Evolutionary conservation across 2,329 filamentous ascomycete genomes (phyloP).

Genomic region (Gaeumannomyces tritici): DNA sequence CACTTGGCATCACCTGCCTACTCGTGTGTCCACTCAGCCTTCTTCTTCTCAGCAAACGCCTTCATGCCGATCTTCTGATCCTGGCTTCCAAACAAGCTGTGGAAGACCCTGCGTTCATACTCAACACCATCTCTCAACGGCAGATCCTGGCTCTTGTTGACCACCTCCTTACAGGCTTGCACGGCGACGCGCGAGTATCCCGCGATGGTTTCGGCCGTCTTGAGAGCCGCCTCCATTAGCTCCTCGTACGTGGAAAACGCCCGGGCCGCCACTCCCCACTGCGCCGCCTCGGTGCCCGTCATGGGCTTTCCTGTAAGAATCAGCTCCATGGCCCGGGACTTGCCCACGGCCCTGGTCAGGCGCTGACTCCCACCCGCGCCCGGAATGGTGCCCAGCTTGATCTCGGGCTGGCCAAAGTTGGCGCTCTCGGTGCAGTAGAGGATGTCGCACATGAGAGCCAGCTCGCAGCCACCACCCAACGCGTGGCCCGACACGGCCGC

Average conservation of each 20-base stretch:
- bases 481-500: constrained; percentile 92
- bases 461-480: constrained; percentile 88
- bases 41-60: constrained; percentile 91
- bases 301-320: constrained; percentile 82
- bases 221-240: constrained; percentile 69
- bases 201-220: constrained; percentile 84
- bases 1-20: constrained; percentile 26
- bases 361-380: constrained; percentile 88
- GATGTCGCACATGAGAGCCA: constrained; percentile 96
- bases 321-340: constrained; percentile 83
- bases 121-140: constrained; percentile 83
- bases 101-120: constrained; percentile 89
- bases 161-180: constrained; percentile 90
- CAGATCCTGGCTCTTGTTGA: constrained; percentile 96
- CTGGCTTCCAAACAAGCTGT: constrained; percentile 82
- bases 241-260: constrained; percentile 73
- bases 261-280: constrained; percentile 83
- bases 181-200: constrained; percentile 79
- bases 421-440: constrained; percentile 80
- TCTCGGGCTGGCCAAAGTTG: constrained; percentile 94
- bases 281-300: constrained; percentile 70
- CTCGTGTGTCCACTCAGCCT: constrained; percentile 80
- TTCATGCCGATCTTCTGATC: constrained; percentile 98
- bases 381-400: constrained; percentile 88
- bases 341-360: constrained; percentile 72